Evolutionary conservation across 768 basidiomycete genomes (phyloP).

Genomic region (Pleurotus platypus): DNA sequence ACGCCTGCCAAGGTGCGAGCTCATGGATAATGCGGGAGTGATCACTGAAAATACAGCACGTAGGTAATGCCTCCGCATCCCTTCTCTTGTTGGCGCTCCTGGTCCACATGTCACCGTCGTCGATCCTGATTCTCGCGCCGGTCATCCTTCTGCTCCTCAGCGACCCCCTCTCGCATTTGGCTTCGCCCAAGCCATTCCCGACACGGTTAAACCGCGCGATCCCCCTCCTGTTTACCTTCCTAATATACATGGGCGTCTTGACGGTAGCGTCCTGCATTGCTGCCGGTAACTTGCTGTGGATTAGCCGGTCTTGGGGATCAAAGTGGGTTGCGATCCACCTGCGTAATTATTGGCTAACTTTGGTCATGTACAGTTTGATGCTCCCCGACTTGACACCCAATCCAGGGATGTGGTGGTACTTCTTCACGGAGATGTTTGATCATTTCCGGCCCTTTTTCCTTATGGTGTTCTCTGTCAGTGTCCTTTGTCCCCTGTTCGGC

Average conservation of each 20-base stretch:
- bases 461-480: constrained; percentile 85
- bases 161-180: constrained; percentile 63
- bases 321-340: constrained; percentile 44
- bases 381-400: constrained; percentile 92
- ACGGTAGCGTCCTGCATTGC: constrained; percentile 49
- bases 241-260: constrained; percentile 45
- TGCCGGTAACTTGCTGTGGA: constrained; percentile 65
- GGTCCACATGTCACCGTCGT: constrained; percentile 70
- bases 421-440: constrained; percentile 99
- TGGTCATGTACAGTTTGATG: constrained; percentile 48
- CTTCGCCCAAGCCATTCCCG: constrained; percentile 47
- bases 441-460: constrained; percentile 96
- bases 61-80: constrained; percentile 57
- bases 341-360: neutral
- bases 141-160: constrained; percentile 60
- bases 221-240: constrained; percentile 46
- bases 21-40: neutral
- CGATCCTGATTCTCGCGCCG: constrained; percentile 63
- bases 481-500: neutral
- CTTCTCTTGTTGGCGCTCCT: constrained; percentile 70
- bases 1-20: constrained; percentile 62
- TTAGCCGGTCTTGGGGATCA: constrained; percentile 80
- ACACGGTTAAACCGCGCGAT: constrained; percentile 23
- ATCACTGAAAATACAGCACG: neutral
- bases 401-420: constrained; percentile 97